phyloP scores from a whole-genome alignment of 768 basidiomycete species.

The Kwoniella sp. region DNA sequence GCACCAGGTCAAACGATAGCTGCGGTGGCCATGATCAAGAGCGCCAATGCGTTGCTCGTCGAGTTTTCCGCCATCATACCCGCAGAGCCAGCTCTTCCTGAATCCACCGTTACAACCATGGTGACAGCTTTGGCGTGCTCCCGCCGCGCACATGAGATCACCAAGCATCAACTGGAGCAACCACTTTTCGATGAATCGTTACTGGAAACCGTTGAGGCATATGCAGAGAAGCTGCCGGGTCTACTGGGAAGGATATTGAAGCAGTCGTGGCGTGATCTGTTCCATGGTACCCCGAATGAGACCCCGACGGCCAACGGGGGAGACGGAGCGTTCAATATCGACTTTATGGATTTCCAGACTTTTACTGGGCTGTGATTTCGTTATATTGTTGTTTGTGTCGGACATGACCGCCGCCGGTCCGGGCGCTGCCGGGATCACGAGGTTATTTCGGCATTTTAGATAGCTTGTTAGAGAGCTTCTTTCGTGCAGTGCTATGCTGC shows the following conservation, averaged over 20 bases:
- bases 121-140: slow-evolving; percentile 1
- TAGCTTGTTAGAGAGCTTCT: no score
- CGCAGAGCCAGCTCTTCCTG: background rate
- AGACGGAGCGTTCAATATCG: background rate
- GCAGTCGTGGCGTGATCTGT: slow-evolving; percentile 3
- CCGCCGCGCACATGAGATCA: background rate
- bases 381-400: background rate
- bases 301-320: background rate
- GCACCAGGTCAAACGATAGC: background rate
- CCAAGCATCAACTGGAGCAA: background rate
- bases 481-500: no score
- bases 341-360: background rate
- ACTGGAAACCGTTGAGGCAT: background rate
- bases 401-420: background rate
- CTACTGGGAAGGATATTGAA: slow-evolving; percentile 1
- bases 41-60: background rate
- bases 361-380: background rate
- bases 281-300: slow-evolving; percentile 1
- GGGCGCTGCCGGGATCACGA: background rate
- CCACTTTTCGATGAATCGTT: slow-evolving; percentile 2
- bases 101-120: background rate
- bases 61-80: background rate
- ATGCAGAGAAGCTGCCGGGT: slow-evolving; percentile 1
- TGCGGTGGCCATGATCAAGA: background rate
- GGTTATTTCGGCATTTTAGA: background rate